Conservation (phyloP, 2,329 filamentous ascomycete genomes). For the Botryotinia calthae region DNA sequence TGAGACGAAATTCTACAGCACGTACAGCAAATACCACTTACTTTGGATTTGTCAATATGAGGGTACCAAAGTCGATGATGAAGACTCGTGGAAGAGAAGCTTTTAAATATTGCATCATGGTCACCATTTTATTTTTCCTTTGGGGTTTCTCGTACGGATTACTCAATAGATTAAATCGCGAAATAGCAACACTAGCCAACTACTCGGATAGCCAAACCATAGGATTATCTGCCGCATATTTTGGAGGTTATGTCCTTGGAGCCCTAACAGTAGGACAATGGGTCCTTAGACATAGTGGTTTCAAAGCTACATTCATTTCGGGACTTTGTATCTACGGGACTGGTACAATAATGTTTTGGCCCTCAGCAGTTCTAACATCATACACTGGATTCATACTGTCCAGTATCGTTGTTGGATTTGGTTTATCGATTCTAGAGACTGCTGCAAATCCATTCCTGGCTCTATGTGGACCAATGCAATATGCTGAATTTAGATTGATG, state of each 20-base stretch:
- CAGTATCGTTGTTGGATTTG: slow-evolving; percentile 73
- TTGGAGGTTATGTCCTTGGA: slow-evolving; percentile 67
- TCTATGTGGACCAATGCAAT: slow-evolving; percentile 70
- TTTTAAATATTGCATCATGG: slow-evolving; percentile 68
- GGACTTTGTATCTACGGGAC: slow-evolving; percentile 72
- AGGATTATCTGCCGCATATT: slow-evolving; percentile 69
- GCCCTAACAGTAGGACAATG: slow-evolving; percentile 67
- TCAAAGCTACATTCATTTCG: slow-evolving; percentile 76
- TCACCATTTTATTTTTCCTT: slow-evolving; percentile 79
- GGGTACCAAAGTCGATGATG: slow-evolving; percentile 67
- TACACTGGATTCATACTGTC: slow-evolving; percentile 76
- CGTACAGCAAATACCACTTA: slow-evolving; percentile 49
- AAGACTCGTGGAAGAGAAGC: slow-evolving; percentile 62
- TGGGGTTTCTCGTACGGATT: slow-evolving; percentile 92
- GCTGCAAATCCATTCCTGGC: slow-evolving; percentile 73
- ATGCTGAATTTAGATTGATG: slow-evolving; percentile 71
- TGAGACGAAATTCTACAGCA: slow-evolving; percentile 18
- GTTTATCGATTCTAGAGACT: slow-evolving; percentile 74
- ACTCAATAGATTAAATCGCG: slow-evolving; percentile 74
- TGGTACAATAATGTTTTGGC: slow-evolving; percentile 85
- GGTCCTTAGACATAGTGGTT: slow-evolving; percentile 69
- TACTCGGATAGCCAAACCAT: slow-evolving; percentile 58
- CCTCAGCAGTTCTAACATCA: slow-evolving; percentile 68
- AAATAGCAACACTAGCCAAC: slow-evolving; percentile 61
- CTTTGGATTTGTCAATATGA: slow-evolving; percentile 76